A percentile compares a stretch with the other conserved stretches of the same genome.
Conservation (phyloP, 306 rosid species). For the Coriaria nepalensis region DNA sequence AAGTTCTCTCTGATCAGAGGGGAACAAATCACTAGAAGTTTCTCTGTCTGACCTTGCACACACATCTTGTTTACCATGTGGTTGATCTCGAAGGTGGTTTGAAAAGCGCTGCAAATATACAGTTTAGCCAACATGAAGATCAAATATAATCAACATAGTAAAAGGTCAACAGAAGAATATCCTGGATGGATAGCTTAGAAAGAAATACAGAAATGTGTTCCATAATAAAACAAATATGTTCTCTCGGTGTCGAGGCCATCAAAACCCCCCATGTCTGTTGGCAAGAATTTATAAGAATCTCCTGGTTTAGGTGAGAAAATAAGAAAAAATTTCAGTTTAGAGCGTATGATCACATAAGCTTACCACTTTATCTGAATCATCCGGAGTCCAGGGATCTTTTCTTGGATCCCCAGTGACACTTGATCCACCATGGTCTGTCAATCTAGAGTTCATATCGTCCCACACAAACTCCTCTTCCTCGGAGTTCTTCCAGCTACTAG, state of each 20-base stretch:
- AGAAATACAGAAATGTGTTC: too few relatives aligned
- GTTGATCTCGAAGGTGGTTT: conserved; percentile 27
- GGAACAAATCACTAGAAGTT: conserved; percentile 21
- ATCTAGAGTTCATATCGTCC: conserved; percentile 58
- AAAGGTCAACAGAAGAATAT: not conserved
- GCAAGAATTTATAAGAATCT: too few relatives aligned
- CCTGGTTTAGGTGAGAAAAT: too few relatives aligned
- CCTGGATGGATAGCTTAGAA: not conserved
- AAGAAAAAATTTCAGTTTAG: too few relatives aligned
- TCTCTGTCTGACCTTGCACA: conserved; percentile 34
- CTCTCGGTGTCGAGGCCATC: conserved; percentile 5
- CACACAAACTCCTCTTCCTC: conserved; percentile 89
- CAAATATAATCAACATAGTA: conserved; percentile 1
- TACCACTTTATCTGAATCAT: conserved; percentile 60
- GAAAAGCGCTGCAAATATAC: conserved; percentile 46
- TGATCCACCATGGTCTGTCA: conserved; percentile 30
- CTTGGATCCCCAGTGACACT: conserved; percentile 29
- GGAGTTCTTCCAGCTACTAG: conserved; percentile 75
- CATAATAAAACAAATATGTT: not conserved
- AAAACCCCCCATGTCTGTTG: too few relatives aligned
- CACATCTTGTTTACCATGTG: conserved; percentile 17
- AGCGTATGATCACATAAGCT: conserved; percentile 11
- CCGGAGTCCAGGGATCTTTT: conserved; percentile 42
- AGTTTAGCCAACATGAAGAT: conserved; percentile 5
- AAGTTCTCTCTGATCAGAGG: conserved; percentile 37